These are phyloP conservation scores for Protomyces inundatus DNA, from an alignment of 1,139 yeast genomes.

Conservation along the genomic window DNA sequence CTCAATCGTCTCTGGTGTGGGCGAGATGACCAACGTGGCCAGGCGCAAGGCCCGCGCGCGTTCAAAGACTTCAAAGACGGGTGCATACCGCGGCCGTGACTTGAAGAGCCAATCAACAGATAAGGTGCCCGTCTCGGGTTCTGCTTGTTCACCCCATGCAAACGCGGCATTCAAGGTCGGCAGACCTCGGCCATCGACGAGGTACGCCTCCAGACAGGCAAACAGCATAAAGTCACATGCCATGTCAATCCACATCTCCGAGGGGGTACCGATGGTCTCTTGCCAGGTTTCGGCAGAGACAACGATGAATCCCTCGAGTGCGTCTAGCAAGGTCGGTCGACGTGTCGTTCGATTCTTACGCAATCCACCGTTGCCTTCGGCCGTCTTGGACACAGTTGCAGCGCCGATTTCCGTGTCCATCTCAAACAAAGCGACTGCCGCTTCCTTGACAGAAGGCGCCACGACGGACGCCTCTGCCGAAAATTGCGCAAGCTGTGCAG, in stretches of 20 bases:
- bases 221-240: conserved; percentile 7
- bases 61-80: not conserved
- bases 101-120: not conserved
- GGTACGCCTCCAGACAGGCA: conserved; percentile 12
- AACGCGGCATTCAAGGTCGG: conserved; percentile 8
- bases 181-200: not conserved
- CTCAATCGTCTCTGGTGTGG: not conserved
- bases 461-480: not conserved
- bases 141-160: not conserved
- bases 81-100: not conserved
- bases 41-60: not conserved
- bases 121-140: not conserved
- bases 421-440: not conserved
- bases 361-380: not conserved
- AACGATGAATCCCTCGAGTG: conserved; percentile 13
- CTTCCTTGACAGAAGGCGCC: not conserved
- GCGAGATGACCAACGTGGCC: not conserved
- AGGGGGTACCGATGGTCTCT: not conserved
- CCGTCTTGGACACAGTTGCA: not conserved
- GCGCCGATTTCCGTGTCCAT: not conserved
- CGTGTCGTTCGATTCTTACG: too few species aligned
- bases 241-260: conserved; percentile 9
- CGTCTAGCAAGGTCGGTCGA: not conserved
- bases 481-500: not conserved
- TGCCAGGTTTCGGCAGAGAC: conserved; percentile 1